Conservation (phyloP, 257 asterid species). For the Petrea volubilis region DNA sequence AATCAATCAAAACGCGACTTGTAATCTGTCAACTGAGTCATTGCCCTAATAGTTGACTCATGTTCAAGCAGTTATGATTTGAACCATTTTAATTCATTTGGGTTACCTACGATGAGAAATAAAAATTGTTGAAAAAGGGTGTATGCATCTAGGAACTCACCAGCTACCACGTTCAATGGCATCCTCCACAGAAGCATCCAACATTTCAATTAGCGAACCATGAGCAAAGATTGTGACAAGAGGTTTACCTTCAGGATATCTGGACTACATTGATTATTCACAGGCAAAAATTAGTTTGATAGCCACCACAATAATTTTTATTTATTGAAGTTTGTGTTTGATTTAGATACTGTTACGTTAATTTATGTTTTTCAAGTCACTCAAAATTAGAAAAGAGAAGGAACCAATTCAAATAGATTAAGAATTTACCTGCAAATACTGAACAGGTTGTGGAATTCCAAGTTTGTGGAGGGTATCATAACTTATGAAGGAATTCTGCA, state of each 20-base stretch:
- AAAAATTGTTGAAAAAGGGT: not conserved
- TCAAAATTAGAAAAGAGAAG: constrained; percentile 5
- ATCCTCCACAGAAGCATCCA: constrained; percentile 91
- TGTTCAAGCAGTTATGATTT: not conserved
- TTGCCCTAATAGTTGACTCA: constrained; percentile 7
- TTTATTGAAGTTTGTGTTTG: not conserved
- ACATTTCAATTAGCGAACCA: constrained; percentile 80
- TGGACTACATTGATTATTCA: constrained; percentile 58
- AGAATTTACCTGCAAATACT: constrained; percentile 88
- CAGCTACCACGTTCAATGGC: constrained; percentile 89
- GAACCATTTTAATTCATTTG: not conserved
- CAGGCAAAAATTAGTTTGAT: constrained; percentile 25
- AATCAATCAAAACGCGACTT: not conserved
- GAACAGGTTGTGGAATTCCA: constrained; percentile 89
- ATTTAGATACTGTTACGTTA: not conserved
- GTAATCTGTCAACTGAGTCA: not conserved
- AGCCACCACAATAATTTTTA: constrained; percentile 13
- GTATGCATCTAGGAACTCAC: constrained; percentile 50
- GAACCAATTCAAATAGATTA: constrained; percentile 17
- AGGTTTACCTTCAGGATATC: constrained; percentile 92
- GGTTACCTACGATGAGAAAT: constrained; percentile 5
- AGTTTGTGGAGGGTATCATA: constrained; percentile 82
- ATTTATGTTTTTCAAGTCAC: constrained; percentile 7
- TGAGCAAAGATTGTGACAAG: constrained; percentile 74
- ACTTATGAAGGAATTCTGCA: constrained; percentile 84